These are phyloP conservation scores for Clonostachys rosea DNA, from an alignment of 2,329 filamentous ascomycete species.

Conservation along the genomic window DNA sequence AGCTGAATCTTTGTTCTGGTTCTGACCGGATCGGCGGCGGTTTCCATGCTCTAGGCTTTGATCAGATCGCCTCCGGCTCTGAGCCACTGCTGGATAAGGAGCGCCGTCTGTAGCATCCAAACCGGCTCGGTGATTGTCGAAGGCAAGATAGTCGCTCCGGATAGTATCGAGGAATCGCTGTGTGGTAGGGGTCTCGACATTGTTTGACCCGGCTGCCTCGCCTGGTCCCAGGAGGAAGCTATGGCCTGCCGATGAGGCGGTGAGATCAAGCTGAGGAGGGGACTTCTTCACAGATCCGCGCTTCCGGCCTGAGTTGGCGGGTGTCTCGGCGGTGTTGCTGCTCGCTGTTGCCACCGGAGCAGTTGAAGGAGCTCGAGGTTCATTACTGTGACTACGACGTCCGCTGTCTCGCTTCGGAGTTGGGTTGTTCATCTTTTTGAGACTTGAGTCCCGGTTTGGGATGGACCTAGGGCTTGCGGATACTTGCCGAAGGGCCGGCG, in stretches of 20 bases:
- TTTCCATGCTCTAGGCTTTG: slow-evolving; percentile 39
- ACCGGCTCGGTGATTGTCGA: slow-evolving; percentile 8
- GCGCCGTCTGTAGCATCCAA: slow-evolving; percentile 55
- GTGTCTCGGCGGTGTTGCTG: slow-evolving; percentile 14
- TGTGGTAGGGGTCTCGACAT: slow-evolving; percentile 5
- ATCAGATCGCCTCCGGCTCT: slow-evolving; percentile 48
- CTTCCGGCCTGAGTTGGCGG: not conserved
- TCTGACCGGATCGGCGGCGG: slow-evolving; percentile 35
- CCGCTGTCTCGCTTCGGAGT: slow-evolving; percentile 25
- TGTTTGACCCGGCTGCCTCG: not conserved
- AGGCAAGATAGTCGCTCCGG: slow-evolving; percentile 19
- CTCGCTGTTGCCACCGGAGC: slow-evolving; percentile 34
- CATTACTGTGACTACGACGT: slow-evolving; percentile 44
- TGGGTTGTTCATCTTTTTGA: slow-evolving; percentile 41
- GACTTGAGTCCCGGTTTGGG: slow-evolving; percentile 63
- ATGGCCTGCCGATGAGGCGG: not conserved
- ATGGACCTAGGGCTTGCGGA: slow-evolving; percentile 35
- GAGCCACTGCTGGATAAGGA: slow-evolving; percentile 64
- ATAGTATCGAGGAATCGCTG: slow-evolving; percentile 14
- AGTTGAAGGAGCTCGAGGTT: slow-evolving; percentile 30
- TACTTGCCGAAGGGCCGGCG: slow-evolving; percentile 5
- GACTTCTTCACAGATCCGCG: not conserved
- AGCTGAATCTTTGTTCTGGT: slow-evolving; percentile 15
- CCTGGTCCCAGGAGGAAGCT: not conserved
- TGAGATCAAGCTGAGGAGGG: slow-evolving; percentile 2